phyloP scores from a whole-genome alignment of 2,329 filamentous ascomycete genomes.

The Claviceps cyperi region DNA sequence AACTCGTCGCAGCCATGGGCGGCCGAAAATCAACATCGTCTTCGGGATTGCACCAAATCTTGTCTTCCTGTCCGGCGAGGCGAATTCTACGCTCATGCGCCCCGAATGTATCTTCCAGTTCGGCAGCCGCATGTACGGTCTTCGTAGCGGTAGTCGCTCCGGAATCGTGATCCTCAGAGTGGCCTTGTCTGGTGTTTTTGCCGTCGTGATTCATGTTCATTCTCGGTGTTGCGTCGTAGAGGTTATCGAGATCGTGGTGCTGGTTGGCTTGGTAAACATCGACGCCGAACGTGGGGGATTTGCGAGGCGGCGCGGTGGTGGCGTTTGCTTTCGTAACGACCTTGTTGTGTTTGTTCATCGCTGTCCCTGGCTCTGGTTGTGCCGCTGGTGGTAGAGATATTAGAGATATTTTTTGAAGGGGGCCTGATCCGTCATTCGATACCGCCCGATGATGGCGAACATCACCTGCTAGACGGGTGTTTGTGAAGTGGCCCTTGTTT shows the following conservation, averaged over 20 bases:
- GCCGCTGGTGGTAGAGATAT: not conserved
- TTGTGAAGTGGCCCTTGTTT: not conserved
- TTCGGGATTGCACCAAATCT: conserved; percentile 30
- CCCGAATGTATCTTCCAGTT: conserved; percentile 28
- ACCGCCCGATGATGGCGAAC: not conserved
- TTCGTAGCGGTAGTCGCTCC: not conserved
- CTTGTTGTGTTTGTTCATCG: not conserved
- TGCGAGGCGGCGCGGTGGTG: not conserved
- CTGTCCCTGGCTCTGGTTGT: not conserved
- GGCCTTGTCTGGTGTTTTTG: not conserved
- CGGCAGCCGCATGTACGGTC: conserved; percentile 10
- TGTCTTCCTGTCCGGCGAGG: conserved; percentile 35
- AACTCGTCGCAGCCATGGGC: conserved; percentile 52
- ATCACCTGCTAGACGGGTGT: not conserved
- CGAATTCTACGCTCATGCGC: conserved; percentile 30
- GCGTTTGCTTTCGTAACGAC: not conserved
- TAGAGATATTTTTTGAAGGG: conserved; percentile 1
- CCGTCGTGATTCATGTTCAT: conserved; percentile 1
- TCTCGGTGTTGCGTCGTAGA: conserved; percentile 21
- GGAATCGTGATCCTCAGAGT: not conserved
- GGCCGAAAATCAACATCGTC: conserved; percentile 24
- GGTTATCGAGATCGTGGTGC: conserved; percentile 14
- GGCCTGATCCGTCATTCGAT: not conserved
- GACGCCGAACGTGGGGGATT: not conserved
- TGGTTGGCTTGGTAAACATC: not conserved